Evolutionary conservation across 306 rosid genomes (phyloP).

Genomic region (Crotalaria pallida): DNA sequence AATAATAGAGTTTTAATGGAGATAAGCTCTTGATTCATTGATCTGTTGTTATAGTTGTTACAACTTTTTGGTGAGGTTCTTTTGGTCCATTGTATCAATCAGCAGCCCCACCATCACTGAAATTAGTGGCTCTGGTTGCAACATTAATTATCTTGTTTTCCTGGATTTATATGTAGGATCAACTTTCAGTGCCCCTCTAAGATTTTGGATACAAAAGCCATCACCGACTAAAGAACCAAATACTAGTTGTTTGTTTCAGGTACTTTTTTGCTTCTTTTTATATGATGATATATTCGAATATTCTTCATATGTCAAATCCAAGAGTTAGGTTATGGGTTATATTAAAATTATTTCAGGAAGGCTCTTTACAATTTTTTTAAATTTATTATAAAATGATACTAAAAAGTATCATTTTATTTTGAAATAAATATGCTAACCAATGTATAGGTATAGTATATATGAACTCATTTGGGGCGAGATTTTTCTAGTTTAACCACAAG

Average conservation of each 20-base stretch:
- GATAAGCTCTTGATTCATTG: background rate
- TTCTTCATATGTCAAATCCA: slow-evolving; percentile 21
- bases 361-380: background rate
- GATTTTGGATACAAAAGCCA: background rate
- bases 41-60: background rate
- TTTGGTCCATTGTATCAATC: background rate
- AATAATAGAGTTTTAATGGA: background rate
- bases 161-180: slow-evolving; percentile 4
- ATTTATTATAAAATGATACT: background rate
- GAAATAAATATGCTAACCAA: background rate
- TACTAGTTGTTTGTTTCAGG: slow-evolving; percentile 19
- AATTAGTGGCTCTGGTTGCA: background rate
- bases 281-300: slow-evolving; percentile 8
- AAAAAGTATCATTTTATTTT: background rate
- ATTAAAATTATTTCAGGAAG: background rate
- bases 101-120: background rate
- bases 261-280: slow-evolving; percentile 5
- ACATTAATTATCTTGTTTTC: background rate
- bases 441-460: too few relatives aligned
- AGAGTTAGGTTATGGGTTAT: background rate
- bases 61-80: slow-evolving; percentile 5
- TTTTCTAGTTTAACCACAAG: too few relatives aligned
- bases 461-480: too few relatives aligned
- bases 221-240: background rate
- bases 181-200: background rate